These are phyloP conservation scores for Geotrichum candidum DNA, from an alignment of 1,139 yeast genomes.

Conservation along the genomic window DNA sequence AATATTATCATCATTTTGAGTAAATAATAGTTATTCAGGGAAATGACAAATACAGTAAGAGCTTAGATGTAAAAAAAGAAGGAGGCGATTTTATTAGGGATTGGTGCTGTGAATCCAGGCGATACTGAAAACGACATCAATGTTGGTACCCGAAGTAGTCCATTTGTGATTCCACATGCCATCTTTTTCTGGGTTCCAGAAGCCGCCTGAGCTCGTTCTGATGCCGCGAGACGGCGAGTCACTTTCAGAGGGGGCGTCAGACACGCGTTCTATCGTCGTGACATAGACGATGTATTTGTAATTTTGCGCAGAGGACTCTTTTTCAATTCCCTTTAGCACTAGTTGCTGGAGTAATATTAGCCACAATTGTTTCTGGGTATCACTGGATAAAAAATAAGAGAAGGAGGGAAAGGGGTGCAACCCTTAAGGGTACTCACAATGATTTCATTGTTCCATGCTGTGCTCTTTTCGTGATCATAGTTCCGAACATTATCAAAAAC, in stretches of 20 bases:
- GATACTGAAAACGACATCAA: constrained; percentile 29
- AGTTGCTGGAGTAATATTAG: constrained; percentile 7
- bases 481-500: not conserved
- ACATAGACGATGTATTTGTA: constrained; percentile 32
- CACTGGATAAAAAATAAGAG: not conserved
- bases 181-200: constrained; percentile 34
- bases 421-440: constrained; percentile 16
- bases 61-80: not conserved
- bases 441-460: constrained; percentile 22
- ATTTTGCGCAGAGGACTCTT: constrained; percentile 22
- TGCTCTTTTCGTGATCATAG: constrained; percentile 20
- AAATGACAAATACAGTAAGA: not conserved
- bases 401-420: not conserved
- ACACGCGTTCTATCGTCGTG: constrained; percentile 25
- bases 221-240: constrained; percentile 29
- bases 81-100: not conserved
- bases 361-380: not conserved
- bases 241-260: not conserved
- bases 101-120: constrained; percentile 32
- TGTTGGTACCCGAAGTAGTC: constrained; percentile 17
- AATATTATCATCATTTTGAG: not conserved
- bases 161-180: constrained; percentile 34
- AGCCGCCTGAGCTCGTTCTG: constrained; percentile 30
- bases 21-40: not conserved
- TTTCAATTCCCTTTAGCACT: constrained; percentile 24